phyloP scores from a whole-genome alignment of 176 grass and related monocot species.

The Bothriochloa decipiens region DNA sequence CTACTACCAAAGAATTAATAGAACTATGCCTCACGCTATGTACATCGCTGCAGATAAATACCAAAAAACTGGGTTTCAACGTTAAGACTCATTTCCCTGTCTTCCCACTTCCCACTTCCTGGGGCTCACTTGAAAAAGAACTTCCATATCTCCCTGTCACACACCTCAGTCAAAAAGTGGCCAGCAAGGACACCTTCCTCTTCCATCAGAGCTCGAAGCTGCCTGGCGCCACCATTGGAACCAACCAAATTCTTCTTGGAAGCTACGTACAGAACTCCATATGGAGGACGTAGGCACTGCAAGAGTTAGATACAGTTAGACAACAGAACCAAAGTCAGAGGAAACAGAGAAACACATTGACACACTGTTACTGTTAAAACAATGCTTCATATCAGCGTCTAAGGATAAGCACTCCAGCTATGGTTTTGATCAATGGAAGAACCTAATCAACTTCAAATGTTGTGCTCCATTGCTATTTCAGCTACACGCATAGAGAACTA shows the following conservation, averaged over 20 bases:
- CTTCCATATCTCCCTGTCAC: slow-evolving; percentile 86
- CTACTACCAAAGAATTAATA: slow-evolving; percentile 63
- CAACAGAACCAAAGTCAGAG: background rate
- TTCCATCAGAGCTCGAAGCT: slow-evolving; percentile 76
- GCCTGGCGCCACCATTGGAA: slow-evolving; percentile 62
- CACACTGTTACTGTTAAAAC: background rate
- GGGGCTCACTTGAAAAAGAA: slow-evolving; percentile 80
- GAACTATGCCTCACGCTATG: slow-evolving; percentile 46
- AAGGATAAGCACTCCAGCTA: background rate
- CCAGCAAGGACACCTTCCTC: slow-evolving; percentile 78
- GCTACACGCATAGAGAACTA: background rate
- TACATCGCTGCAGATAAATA: slow-evolving; percentile 43
- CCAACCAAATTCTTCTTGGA: slow-evolving; percentile 87
- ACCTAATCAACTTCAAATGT: background rate
- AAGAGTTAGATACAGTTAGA: slow-evolving; percentile 26
- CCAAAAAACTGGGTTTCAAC: slow-evolving; percentile 25
- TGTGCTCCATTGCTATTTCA: background rate
- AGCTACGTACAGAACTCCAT: slow-evolving; percentile 76
- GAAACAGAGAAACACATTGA: background rate
- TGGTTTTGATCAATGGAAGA: background rate
- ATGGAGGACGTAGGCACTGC: slow-evolving; percentile 87
- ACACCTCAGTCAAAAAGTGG: slow-evolving; percentile 64
- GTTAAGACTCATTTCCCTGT: slow-evolving; percentile 27
- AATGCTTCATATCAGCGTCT: background rate
- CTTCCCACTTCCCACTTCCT: background rate